Base-by-base conservation (phyloP, 2,329 filamentous ascomycete species). In the Onygenales sp. region DNA sequence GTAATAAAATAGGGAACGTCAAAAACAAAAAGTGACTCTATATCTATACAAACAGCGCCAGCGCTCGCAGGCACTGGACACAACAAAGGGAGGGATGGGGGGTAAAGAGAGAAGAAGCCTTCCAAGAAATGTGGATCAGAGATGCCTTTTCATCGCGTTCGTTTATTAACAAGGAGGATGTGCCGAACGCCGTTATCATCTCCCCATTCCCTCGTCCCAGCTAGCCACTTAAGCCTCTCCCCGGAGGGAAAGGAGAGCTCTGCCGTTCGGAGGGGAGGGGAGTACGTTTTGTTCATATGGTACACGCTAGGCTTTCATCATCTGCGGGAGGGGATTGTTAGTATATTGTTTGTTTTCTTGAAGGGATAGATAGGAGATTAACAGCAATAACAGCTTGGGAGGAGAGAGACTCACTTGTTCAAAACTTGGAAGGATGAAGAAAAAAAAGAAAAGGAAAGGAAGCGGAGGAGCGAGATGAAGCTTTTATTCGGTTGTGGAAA, bases 271-370 rank as follows among this genome's bases (percentile, higher is more conserved):
- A 78, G 75, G 70, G 75, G 79, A 74, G 77, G 79, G 77, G 79
- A 87, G 80, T 78, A 71, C 70, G 77, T 27, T 4, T 51, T 52
- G 33, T 78, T 97, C 93, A 95, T 88, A 84, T 84, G 77, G 73
- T 84, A 85, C 93, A 97, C 92, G 83, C 88, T 85, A 84, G 83
- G 88, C 88, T 95, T 95, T 98, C 93, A 97, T 98, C 92, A 97
- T 94, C 90, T 96, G 66, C 2, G 42, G 33, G 32, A 49, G 48
- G 49, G 49, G 57, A 60, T 57, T 61, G 61, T 68, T 58, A 67
- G 58, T 56, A 52, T 63, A 74, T 65, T 75, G 69, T 53, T 55
- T 51, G 49, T 21, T 52, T 49, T 44, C 54, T 31, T 44, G 51
- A 33, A 39, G 34, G 39, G 46, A 31, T 9, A 13, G n/a, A 11